phyloP scores from a whole-genome alignment of 768 basidiomycete genomes.

The Pleurotus salmoneostramineus region DNA sequence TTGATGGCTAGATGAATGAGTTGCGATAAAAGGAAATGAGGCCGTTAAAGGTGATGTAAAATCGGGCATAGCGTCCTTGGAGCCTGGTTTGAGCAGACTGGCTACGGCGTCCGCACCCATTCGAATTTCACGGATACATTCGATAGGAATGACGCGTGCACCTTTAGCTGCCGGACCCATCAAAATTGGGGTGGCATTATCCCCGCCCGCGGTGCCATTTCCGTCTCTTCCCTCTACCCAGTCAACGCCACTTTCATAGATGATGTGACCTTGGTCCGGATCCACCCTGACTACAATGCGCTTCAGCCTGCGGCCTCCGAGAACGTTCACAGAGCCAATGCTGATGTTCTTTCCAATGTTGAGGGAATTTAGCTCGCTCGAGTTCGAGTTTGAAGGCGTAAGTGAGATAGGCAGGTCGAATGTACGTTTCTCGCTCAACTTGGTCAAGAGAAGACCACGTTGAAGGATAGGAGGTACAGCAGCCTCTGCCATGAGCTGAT shows the following conservation, averaged over 20 bases:
- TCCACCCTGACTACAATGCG: constrained; percentile 65
- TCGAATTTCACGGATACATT: constrained; percentile 84
- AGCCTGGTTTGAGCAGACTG: not conserved
- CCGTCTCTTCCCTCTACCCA: constrained; percentile 58
- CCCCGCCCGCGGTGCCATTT: constrained; percentile 19
- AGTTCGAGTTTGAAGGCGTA: not conserved
- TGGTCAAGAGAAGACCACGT: constrained; percentile 3
- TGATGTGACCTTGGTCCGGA: constrained; percentile 70
- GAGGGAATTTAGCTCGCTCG: not conserved
- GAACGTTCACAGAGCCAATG: not conserved
- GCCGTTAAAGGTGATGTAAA: not conserved
- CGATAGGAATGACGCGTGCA: constrained; percentile 64
- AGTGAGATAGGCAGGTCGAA: not conserved
- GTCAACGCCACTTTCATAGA: constrained; percentile 46
- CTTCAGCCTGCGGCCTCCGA: constrained; percentile 47
- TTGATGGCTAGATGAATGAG: not conserved
- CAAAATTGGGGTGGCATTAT: constrained; percentile 1
- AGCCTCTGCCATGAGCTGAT: constrained; percentile 1
- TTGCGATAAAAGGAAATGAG: not conserved
- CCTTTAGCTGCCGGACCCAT: constrained; percentile 7
- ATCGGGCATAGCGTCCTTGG: not conserved
- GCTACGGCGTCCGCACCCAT: constrained; percentile 54
- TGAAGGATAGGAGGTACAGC: not conserved
- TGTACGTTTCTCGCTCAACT: constrained; percentile 2
- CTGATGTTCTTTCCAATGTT: not conserved